Conservation (phyloP, 257 asterid genomes). For the Scutellaria minor region DNA sequence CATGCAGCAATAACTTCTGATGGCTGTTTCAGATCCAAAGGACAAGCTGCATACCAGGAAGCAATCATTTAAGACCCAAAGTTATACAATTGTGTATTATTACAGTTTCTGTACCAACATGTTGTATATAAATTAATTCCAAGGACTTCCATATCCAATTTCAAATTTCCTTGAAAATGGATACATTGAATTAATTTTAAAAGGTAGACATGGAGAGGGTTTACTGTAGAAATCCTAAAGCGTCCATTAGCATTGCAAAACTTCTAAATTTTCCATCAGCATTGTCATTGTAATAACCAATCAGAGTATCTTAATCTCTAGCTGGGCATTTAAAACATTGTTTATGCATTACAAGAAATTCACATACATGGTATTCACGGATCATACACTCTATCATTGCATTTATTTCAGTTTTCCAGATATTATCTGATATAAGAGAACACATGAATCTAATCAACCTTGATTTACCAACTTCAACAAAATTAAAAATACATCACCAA, state of each 20-base stretch:
- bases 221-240: not conserved
- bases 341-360: slow-evolving; percentile 1
- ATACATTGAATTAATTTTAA: slow-evolving; percentile 3
- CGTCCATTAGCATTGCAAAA: not conserved
- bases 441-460: slow-evolving; percentile 14
- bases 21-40: slow-evolving; percentile 80
- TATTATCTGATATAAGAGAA: slow-evolving; percentile 1
- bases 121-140: not conserved
- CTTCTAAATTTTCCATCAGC: not conserved
- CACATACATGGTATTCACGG: slow-evolving; percentile 1
- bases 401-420: not conserved
- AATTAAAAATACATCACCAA: not conserved
- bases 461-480: slow-evolving; percentile 31
- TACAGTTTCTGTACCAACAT: slow-evolving; percentile 1
- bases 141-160: not conserved
- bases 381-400: slow-evolving; percentile 9
- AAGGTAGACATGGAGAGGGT: not conserved
- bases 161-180: not conserved
- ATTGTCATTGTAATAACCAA: not conserved
- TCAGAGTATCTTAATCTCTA: slow-evolving; percentile 5
- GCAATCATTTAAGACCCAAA: slow-evolving; percentile 22
- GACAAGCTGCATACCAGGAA: slow-evolving; percentile 71
- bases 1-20: slow-evolving; percentile 82
- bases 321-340: not conserved
- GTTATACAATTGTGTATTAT: slow-evolving; percentile 3